phyloP scores from a whole-genome alignment of 129 eudicot species.

The Flaveria brownii region DNA sequence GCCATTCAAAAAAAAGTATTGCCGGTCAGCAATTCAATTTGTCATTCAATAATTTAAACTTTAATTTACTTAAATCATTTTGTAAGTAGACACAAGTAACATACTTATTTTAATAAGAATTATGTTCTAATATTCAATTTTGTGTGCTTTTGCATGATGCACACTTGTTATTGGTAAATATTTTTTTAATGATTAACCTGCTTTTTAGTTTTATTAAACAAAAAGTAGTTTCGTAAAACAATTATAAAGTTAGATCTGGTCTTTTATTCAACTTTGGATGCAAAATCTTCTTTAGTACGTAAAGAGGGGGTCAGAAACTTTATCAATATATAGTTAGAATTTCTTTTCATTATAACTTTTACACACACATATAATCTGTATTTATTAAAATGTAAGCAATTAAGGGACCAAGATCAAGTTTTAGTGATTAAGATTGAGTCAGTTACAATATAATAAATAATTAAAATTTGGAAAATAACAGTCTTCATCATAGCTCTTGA shows the following conservation, averaged over 20 bases:
- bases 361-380: too few relatives aligned
- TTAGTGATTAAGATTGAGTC: too few relatives aligned
- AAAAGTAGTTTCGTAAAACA: conserved; percentile 5
- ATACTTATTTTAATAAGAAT: too few relatives aligned
- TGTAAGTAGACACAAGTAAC: background rate
- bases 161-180: background rate
- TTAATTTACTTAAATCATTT: background rate
- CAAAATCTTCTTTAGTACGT: conserved; percentile 21
- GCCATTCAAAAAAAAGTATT: too few relatives aligned
- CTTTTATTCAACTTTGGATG: conserved; percentile 18
- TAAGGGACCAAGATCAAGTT: too few relatives aligned
- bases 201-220: background rate
- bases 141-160: background rate
- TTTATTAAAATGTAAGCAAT: too few relatives aligned
- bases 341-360: too few relatives aligned
- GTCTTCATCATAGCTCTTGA: too few relatives aligned
- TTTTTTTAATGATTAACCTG: background rate
- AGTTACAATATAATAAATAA: too few relatives aligned
- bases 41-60: background rate
- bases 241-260: conserved; percentile 17
- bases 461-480: too few relatives aligned
- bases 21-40: background rate
- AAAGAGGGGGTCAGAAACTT: background rate
- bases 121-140: background rate
- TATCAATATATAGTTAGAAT: background rate